phyloP scores from a whole-genome alignment of 2,329 filamentous ascomycete species.

The Chlorencoelia australis region DNA sequence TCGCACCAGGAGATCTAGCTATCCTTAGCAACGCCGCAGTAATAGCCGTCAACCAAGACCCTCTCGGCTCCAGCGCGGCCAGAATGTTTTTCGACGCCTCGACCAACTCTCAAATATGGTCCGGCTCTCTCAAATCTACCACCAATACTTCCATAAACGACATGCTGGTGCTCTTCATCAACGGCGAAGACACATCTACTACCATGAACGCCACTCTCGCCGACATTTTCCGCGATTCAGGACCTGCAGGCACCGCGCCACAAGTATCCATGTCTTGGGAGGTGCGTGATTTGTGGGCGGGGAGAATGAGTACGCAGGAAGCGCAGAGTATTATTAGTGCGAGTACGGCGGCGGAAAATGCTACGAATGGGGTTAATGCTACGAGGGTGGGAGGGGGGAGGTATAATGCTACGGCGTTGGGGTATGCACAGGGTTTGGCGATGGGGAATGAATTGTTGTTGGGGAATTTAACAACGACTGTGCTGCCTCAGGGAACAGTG shows the following conservation, averaged over 20 bases:
- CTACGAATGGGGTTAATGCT: slow-evolving; percentile 24
- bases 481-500: slow-evolving; percentile 34
- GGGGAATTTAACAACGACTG: slow-evolving; percentile 35
- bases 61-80: slow-evolving; percentile 29
- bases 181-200: slow-evolving; percentile 33
- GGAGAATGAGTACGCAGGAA: slow-evolving; percentile 39
- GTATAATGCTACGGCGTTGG: slow-evolving; percentile 40
- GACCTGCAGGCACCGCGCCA: slow-evolving; percentile 32
- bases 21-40: slow-evolving; percentile 34
- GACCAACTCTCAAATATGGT: slow-evolving; percentile 41
- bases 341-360: slow-evolving; percentile 26
- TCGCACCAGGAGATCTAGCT: slow-evolving; percentile 27
- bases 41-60: slow-evolving; percentile 35
- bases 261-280: slow-evolving; percentile 38
- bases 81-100: slow-evolving; percentile 33
- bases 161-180: slow-evolving; percentile 38
- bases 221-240: slow-evolving; percentile 42
- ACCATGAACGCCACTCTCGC: slow-evolving; percentile 40
- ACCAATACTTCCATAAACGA: slow-evolving; percentile 32
- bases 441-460: slow-evolving; percentile 34
- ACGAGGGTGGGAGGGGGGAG: slow-evolving; percentile 22
- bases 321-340: slow-evolving; percentile 36
- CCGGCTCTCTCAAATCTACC: slow-evolving; percentile 31
- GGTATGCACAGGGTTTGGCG: slow-evolving; percentile 37
- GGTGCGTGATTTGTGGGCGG: slow-evolving; percentile 44